Evolutionary conservation across 75 land plant genomes (phyloP).

Genomic region (Selaginella tamariscina): DNA sequence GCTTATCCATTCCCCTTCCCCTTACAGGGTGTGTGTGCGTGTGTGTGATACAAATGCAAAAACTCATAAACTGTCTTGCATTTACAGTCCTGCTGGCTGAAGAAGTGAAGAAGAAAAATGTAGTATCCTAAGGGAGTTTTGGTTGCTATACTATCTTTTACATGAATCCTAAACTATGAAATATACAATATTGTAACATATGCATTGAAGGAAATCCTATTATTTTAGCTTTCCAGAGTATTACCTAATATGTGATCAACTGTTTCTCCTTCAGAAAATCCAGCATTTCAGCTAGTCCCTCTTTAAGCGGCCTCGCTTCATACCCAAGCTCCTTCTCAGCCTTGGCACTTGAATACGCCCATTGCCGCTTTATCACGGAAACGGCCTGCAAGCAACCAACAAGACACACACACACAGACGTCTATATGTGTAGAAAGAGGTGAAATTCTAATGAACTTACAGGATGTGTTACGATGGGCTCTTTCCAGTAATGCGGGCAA

Average conservation of each 20-base stretch:
- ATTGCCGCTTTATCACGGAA: conserved; percentile 53
- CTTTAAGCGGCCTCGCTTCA: conserved; percentile 55
- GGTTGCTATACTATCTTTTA: too few species aligned
- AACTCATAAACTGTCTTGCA: too few species aligned
- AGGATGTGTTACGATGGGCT: conserved; percentile 60
- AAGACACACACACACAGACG: background rate
- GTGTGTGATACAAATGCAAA: too few species aligned
- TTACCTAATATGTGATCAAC: conserved; percentile 13
- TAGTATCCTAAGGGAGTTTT: too few species aligned
- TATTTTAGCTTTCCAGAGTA: background rate
- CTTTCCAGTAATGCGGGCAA: conserved; percentile 49
- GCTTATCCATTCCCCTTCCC: too few species aligned
- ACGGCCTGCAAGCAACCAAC: conserved; percentile 56
- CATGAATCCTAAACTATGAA: too few species aligned
- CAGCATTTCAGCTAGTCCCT: conserved; percentile 61
- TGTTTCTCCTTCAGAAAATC: conserved; percentile 47
- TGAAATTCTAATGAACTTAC: conserved; percentile 20
- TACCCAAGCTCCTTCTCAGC: conserved; percentile 70
- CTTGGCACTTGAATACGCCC: conserved; percentile 86
- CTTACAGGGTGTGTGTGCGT: too few species aligned
- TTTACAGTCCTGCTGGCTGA: too few species aligned
- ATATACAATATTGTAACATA: too few species aligned
- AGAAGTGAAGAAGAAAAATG: too few species aligned
- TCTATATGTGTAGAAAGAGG: background rate
- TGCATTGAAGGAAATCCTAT: too few species aligned